These are phyloP conservation scores for Pseudogymnoascus sp. DNA, from an alignment of 2,329 filamentous ascomycete genomes.

Conservation along the genomic window DNA sequence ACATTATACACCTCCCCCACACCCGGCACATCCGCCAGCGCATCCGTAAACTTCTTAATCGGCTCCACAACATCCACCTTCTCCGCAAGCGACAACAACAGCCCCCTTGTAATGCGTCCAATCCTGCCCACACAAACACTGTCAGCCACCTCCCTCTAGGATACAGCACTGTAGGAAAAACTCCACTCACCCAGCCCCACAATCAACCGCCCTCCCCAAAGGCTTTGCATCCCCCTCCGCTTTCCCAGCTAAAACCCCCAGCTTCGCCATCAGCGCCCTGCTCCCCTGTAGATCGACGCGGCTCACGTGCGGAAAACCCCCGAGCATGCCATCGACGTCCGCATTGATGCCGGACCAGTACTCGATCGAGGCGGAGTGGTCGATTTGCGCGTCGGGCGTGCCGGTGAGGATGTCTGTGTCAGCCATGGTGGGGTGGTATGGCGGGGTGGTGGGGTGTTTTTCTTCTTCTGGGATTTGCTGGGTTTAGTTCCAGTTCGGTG, in stretches of 20 bases:
- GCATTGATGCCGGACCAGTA: constrained; percentile 46
- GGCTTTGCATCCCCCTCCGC: constrained; percentile 22
- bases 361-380: constrained; percentile 22
- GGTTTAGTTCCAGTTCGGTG: not conserved
- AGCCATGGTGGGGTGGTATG: not conserved
- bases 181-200: constrained; percentile 30
- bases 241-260: constrained; percentile 37
- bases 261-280: constrained; percentile 58
- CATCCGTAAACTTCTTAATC: constrained; percentile 67
- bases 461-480: not conserved
- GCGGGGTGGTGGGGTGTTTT: not conserved
- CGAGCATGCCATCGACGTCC: constrained; percentile 68
- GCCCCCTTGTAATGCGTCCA: constrained; percentile 69
- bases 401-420: not conserved
- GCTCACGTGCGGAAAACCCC: constrained; percentile 60
- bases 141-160: not conserved
- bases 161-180: not conserved
- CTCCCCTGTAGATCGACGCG: constrained; percentile 64
- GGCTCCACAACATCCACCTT: constrained; percentile 80
- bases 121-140: constrained; percentile 43
- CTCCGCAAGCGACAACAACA: constrained; percentile 62
- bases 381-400: constrained; percentile 25
- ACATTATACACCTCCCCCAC: constrained; percentile 57
- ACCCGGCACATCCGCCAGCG: constrained; percentile 48
- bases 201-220: constrained; percentile 27